A percentile compares a stretch with the other conserved stretches of the same genome.
These are phyloP conservation scores for Serendipita vermifera DNA, from an alignment of 768 basidiomycete genomes.

Conservation along the genomic window DNA sequence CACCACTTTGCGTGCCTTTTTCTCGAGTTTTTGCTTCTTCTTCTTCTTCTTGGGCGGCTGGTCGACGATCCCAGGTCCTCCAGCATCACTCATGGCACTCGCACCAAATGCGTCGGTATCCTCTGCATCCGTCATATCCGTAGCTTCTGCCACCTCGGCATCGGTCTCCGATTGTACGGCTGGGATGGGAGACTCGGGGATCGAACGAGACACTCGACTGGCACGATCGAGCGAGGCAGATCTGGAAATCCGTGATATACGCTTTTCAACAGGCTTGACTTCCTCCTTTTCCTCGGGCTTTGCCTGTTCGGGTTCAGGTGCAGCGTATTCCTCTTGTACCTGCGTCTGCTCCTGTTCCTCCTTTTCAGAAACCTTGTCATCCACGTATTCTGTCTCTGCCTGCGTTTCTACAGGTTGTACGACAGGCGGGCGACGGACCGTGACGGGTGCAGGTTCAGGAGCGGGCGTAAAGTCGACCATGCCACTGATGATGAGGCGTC, in stretches of 20 bases:
- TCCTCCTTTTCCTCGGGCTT: background rate
- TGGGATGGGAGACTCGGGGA: conserved; percentile 22
- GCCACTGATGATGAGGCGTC: background rate
- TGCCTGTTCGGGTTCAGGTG: background rate
- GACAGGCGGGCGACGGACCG: background rate
- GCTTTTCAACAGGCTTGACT: background rate
- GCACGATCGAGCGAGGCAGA: background rate
- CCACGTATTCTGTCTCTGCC: background rate
- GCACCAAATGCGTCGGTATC: background rate
- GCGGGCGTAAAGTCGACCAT: background rate
- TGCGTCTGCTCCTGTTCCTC: conserved; percentile 17
- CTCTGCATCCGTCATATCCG: conserved; percentile 10
- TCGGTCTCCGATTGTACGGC: conserved; percentile 18
- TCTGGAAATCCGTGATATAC: background rate
- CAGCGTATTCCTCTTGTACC: conserved; percentile 7
- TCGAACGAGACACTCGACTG: too few relatives aligned
- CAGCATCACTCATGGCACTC: conserved; percentile 8
- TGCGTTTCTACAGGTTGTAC: background rate
- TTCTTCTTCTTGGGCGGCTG: conserved; percentile 25
- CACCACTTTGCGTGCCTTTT: conserved; percentile 52
- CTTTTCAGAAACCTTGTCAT: background rate
- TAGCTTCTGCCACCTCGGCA: conserved; percentile 11
- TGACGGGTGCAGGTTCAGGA: background rate
- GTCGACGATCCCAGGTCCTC: conserved; percentile 1
- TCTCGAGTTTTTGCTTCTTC: conserved; percentile 31